These are phyloP conservation scores for Globisporangium splendens DNA, from an alignment of 352 stramenopile genomes.

Conservation along the genomic window DNA sequence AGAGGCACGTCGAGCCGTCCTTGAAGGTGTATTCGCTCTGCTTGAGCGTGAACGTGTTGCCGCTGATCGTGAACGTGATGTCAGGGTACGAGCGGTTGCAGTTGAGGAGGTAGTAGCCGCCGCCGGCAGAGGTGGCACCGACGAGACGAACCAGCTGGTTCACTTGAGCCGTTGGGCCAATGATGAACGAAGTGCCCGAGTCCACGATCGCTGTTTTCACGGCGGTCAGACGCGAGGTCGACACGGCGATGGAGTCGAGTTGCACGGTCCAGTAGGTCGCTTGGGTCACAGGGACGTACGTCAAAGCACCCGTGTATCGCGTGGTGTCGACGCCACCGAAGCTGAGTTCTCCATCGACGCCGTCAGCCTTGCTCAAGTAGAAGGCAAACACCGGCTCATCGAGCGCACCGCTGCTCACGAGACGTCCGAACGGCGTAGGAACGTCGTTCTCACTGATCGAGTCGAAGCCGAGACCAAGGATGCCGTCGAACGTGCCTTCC, in stretches of 20 bases:
- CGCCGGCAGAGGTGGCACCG: constrained; percentile 77
- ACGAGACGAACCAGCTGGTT: constrained; percentile 17
- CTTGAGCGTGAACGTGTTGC: constrained; percentile 83
- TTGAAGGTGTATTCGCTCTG: constrained; percentile 91
- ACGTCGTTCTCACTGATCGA: constrained; percentile 76
- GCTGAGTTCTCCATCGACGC: constrained; percentile 20
- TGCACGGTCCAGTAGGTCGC: constrained; percentile 25
- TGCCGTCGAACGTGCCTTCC: constrained; percentile 92
- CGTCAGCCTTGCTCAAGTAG: constrained; percentile 61
- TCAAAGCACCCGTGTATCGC: constrained; percentile 87
- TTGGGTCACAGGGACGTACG: constrained; percentile 47
- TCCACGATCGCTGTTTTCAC: constrained; percentile 23
- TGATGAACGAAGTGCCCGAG: constrained; percentile 20
- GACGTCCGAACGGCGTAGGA: constrained; percentile 82
- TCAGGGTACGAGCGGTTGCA: constrained; percentile 82
- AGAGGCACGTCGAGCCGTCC: constrained; percentile 19
- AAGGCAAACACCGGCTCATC: constrained; percentile 86
- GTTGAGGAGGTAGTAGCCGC: constrained; percentile 92
- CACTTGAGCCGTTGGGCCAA: constrained; percentile 16
- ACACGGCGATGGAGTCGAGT: constrained; percentile 35
- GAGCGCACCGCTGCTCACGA: constrained; percentile 73
- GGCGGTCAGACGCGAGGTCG: constrained; percentile 17
- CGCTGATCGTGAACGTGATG: constrained; percentile 86
- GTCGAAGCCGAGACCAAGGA: constrained; percentile 89
- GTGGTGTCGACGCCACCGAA: constrained; percentile 33